A percentile compares a stretch with the other conserved stretches of the same genome.
These are phyloP conservation scores for Auricularia auricula-judae DNA, from an alignment of 768 basidiomycete species.

Conservation along the genomic window DNA sequence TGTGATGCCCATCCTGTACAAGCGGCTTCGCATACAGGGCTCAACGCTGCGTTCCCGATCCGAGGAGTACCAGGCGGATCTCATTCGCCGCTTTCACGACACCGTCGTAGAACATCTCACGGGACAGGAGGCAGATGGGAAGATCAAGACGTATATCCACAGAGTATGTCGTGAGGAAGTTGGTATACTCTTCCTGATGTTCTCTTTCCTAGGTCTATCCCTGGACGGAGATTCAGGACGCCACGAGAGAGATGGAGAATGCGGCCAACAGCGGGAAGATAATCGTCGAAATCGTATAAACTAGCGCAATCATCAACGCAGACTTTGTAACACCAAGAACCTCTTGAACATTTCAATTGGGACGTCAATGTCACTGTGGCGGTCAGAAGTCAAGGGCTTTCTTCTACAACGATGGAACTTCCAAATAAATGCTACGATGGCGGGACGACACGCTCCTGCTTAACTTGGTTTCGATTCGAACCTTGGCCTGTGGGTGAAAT, in stretches of 20 bases:
- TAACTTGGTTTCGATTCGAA: too few species aligned
- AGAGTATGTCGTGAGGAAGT: conserved; percentile 33
- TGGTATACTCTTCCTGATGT: neutral
- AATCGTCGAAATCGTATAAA: neutral
- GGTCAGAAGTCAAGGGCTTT: too few species aligned
- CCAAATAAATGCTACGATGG: too few species aligned
- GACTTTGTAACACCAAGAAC: too few species aligned
- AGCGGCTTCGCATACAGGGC: conserved; percentile 83
- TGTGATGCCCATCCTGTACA: conserved; percentile 34
- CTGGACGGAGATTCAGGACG: conserved; percentile 69
- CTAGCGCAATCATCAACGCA: too few species aligned
- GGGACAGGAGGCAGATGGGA: conserved; percentile 41
- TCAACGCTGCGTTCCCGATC: conserved; percentile 74
- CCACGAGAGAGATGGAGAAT: conserved; percentile 72
- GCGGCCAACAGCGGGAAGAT: conserved; percentile 33
- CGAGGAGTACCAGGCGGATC: conserved; percentile 58
- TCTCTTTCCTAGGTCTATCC: conserved; percentile 48
- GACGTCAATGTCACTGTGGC: too few species aligned
- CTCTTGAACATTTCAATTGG: too few species aligned
- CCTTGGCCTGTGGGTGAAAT: too few species aligned
- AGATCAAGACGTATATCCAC: conserved; percentile 66
- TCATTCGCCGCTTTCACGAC: conserved; percentile 46
- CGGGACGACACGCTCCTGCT: too few species aligned
- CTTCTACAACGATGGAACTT: too few species aligned
- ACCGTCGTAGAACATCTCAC: conserved; percentile 50